Percentiles rank a stretch among this genome's conserved stretches.
phyloP scores from a whole-genome alignment of 2,329 filamentous ascomycete genomes.

The Cladosporium sp. region DNA sequence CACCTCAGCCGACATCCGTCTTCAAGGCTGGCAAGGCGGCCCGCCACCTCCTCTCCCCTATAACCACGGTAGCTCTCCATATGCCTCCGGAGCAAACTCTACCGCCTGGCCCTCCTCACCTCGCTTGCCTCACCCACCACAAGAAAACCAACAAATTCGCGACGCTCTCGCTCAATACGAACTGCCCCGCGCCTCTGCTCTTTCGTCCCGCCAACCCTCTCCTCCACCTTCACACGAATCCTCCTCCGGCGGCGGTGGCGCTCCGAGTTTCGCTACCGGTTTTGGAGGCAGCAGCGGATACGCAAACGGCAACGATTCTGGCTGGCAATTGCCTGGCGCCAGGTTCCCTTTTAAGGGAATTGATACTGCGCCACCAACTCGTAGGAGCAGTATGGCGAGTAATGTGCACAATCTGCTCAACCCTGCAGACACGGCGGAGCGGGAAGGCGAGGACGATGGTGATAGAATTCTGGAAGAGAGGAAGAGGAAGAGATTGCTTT shows the following conservation, averaged over 20 bases:
- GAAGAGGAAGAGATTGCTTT: slow-evolving; percentile 57
- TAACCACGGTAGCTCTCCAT: slow-evolving; percentile 52
- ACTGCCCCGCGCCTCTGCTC: slow-evolving; percentile 49
- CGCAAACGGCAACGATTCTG: slow-evolving; percentile 50
- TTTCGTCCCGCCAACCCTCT: slow-evolving; percentile 50
- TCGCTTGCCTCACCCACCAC: slow-evolving; percentile 54
- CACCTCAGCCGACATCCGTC: slow-evolving; percentile 91
- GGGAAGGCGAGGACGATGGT: slow-evolving; percentile 60
- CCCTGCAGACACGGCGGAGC: slow-evolving; percentile 63
- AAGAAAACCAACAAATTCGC: slow-evolving; percentile 60
- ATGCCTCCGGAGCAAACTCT: slow-evolving; percentile 59
- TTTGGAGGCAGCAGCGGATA: slow-evolving; percentile 49
- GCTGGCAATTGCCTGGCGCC: slow-evolving; percentile 53
- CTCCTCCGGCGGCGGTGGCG: slow-evolving; percentile 15
- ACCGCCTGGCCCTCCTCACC: slow-evolving; percentile 66
- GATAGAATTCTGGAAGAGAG: slow-evolving; percentile 58
- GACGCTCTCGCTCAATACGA: slow-evolving; percentile 64
- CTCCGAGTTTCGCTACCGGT: slow-evolving; percentile 43
- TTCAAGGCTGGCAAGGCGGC: slow-evolving; percentile 59
- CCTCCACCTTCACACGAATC: slow-evolving; percentile 40
- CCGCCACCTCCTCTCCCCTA: slow-evolving; percentile 41
- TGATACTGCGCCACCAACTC: slow-evolving; percentile 58
- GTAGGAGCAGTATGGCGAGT: slow-evolving; percentile 67
- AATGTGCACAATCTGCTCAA: slow-evolving; percentile 65
- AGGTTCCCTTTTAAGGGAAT: slow-evolving; percentile 47